Conservation (phyloP, 2,329 filamentous ascomycete genomes). For the Hyphodiscus sp. region DNA sequence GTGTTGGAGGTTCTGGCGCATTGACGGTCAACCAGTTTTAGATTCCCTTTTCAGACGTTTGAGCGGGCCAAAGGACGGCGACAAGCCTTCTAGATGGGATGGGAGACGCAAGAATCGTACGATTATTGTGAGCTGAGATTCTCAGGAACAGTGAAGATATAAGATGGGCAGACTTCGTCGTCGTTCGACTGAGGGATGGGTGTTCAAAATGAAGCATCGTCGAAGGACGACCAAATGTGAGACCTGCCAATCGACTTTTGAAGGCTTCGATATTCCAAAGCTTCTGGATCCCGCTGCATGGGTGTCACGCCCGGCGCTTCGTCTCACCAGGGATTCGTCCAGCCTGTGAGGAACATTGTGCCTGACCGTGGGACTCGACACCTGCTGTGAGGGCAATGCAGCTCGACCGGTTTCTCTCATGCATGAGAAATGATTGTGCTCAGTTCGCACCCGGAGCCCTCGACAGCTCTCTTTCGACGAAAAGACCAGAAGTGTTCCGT, state of each 20-base stretch:
- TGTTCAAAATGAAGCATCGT: neutral
- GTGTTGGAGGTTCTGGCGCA: neutral
- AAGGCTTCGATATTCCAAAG: neutral
- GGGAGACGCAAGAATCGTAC: neutral
- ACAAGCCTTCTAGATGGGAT: neutral
- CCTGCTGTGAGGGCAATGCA: neutral
- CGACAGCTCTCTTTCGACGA: too few relatives aligned
- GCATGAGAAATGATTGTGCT: neutral
- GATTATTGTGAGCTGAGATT: neutral
- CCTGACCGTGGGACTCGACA: neutral
- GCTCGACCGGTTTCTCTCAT: neutral
- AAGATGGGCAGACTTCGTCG: neutral
- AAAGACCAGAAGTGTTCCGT: too few relatives aligned
- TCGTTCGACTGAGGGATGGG: neutral
- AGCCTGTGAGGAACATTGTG: neutral
- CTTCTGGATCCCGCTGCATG: neutral
- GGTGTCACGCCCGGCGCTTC: neutral
- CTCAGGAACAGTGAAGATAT: neutral
- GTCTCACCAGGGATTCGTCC: neutral
- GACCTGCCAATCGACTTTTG: neutral
- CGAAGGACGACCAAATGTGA: neutral
- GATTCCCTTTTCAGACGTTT: neutral
- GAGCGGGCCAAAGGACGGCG: neutral
- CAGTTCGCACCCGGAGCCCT: neutral
- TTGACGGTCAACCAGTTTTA: neutral